Conservation (phyloP, 2,329 filamentous ascomycete species). For the Chrysoporthe deuterocubensis region DNA sequence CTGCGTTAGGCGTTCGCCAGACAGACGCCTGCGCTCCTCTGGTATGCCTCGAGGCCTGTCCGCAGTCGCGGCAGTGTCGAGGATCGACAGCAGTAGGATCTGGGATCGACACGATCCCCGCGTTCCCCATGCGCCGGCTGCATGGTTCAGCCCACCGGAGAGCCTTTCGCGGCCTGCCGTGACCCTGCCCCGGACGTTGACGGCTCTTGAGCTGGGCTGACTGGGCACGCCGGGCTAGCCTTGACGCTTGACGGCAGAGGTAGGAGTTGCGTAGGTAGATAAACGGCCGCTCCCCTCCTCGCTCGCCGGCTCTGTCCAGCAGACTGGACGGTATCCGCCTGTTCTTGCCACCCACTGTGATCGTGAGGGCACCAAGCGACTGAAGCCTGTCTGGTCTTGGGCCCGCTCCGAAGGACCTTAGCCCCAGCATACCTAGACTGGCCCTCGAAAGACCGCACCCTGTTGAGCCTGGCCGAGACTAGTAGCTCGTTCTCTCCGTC, state of each 20-base stretch:
- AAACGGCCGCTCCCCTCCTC: background rate
- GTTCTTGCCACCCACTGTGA: background rate
- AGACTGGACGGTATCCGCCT: background rate
- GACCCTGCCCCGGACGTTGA: background rate
- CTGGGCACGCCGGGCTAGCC: background rate
- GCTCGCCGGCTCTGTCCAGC: background rate
- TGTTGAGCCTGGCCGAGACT: too few species aligned
- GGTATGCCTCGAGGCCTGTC: background rate
- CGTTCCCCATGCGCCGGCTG: background rate
- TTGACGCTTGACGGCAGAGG: background rate
- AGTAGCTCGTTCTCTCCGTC: background rate
- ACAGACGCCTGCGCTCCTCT: background rate
- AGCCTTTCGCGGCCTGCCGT: background rate
- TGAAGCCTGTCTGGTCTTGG: background rate
- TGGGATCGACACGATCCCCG: conserved; percentile 7
- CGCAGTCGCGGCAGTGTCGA: background rate
- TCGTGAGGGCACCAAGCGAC: background rate
- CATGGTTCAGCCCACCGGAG: background rate
- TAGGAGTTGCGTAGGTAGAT: background rate
- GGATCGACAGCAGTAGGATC: conserved; percentile 6
- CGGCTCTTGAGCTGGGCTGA: background rate
- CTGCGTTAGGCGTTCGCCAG: background rate
- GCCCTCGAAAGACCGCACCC: background rate
- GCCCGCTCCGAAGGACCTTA: background rate
- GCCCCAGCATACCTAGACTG: background rate